Conservation (phyloP, 495 filamentous ascomycete species). For the Penicillium pulvis region DNA sequence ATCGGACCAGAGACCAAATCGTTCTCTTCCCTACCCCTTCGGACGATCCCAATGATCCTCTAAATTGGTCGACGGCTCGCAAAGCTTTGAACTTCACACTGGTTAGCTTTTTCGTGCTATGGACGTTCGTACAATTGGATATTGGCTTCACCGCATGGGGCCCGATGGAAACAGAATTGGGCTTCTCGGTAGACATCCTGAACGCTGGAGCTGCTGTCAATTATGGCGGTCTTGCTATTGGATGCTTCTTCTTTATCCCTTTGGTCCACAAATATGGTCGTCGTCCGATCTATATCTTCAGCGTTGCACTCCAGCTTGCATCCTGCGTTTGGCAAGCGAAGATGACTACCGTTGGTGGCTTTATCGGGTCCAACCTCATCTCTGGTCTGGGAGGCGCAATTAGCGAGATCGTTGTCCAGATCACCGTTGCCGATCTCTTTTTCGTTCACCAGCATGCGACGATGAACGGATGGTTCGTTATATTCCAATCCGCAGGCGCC, state of each 20-base stretch:
- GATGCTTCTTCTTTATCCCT: slow-evolving; percentile 46
- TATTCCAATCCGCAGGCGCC: slow-evolving; percentile 31
- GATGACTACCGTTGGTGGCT: slow-evolving; percentile 32
- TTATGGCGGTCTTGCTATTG: slow-evolving; percentile 40
- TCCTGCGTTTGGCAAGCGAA: slow-evolving; percentile 42
- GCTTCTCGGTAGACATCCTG: slow-evolving; percentile 35
- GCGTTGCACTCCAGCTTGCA: slow-evolving; percentile 33
- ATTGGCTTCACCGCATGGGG: slow-evolving; percentile 46
- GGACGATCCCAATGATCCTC: slow-evolving; percentile 34
- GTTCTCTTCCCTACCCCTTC: slow-evolving; percentile 30
- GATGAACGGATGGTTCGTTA: slow-evolving; percentile 44
- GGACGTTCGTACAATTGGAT: slow-evolving; percentile 41
- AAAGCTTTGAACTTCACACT: slow-evolving; percentile 43
- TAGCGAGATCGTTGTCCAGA: slow-evolving; percentile 46
- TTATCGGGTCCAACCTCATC: slow-evolving; percentile 36
- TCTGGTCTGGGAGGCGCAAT: slow-evolving; percentile 40
- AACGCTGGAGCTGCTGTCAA: slow-evolving; percentile 41
- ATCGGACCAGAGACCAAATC: slow-evolving; percentile 22
- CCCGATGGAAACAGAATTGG: slow-evolving; percentile 38
- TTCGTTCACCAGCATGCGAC: slow-evolving; percentile 50
- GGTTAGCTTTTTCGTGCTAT: slow-evolving; percentile 41
- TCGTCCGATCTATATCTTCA: slow-evolving; percentile 47
- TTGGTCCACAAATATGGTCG: slow-evolving; percentile 49
- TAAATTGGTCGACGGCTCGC: slow-evolving; percentile 33
- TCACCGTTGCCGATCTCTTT: slow-evolving; percentile 51